phyloP scores from a whole-genome alignment of 768 basidiomycete genomes.

The Phanerodontia chrysosporium region DNA sequence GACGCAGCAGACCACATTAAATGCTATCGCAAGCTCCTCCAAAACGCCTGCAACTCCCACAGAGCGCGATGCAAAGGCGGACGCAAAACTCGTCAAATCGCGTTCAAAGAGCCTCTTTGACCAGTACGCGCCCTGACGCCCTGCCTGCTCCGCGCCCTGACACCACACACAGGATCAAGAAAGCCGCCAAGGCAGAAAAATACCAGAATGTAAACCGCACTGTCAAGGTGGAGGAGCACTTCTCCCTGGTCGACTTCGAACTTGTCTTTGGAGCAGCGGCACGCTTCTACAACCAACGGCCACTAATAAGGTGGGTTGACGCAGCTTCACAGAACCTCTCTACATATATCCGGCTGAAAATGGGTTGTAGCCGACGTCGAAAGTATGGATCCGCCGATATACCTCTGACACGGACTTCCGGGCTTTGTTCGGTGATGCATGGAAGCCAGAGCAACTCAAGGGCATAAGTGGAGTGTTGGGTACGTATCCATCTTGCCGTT shows the following conservation, averaged over 20 bases:
- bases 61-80: constrained; percentile 2
- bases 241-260: constrained; percentile 10
- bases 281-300: constrained; percentile 9
- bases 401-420: neutral
- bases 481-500: neutral
- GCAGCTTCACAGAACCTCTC: neutral
- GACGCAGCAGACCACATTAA: neutral
- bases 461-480: constrained; percentile 8
- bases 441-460: constrained; percentile 11
- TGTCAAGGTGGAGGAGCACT: constrained; percentile 12
- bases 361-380: constrained; percentile 7
- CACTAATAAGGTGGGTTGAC: constrained; percentile 8
- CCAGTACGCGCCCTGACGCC: constrained; percentile 1
- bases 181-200: constrained; percentile 13
- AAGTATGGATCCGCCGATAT: constrained; percentile 9
- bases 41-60: neutral
- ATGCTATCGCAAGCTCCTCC: constrained; percentile 2
- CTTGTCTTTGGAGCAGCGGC: constrained; percentile 14
- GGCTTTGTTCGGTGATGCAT: constrained; percentile 10
- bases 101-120: constrained; percentile 10
- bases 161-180: constrained; percentile 2
- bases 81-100: constrained; percentile 10
- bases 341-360: neutral
- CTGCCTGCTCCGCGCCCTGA: neutral
- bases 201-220: constrained; percentile 2